Conservation (phyloP, 2,329 filamentous ascomycete species). For the Seiridium cupressi region DNA sequence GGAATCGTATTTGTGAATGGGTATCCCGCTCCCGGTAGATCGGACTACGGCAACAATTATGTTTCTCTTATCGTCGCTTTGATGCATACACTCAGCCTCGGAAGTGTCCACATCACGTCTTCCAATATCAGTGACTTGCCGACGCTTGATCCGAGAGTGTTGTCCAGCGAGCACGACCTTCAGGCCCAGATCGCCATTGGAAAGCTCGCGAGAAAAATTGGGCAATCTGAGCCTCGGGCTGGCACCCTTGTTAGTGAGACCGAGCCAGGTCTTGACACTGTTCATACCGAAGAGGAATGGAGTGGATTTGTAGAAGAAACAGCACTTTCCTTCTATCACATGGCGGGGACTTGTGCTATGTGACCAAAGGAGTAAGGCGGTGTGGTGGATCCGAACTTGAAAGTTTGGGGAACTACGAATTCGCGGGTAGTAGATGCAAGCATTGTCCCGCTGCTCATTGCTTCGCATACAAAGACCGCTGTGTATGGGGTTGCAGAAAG, state of each 20-base stretch:
- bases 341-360: constrained; percentile 38
- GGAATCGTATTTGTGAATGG: constrained; percentile 44
- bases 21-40: constrained; percentile 25
- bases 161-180: constrained; percentile 27
- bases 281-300: constrained; percentile 7
- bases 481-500: constrained; percentile 47
- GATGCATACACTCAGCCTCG: constrained; percentile 33
- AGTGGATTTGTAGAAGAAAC: not conserved
- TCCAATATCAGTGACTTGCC: constrained; percentile 33
- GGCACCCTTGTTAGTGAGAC: not conserved
- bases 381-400: constrained; percentile 35
- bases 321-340: constrained; percentile 27
- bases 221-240: not conserved
- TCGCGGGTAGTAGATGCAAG: constrained; percentile 42
- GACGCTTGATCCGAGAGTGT: constrained; percentile 35
- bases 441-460: constrained; percentile 41
- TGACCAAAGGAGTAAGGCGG: constrained; percentile 36
- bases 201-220: constrained; percentile 2
- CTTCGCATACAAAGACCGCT: constrained; percentile 40
- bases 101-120: constrained; percentile 35
- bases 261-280: constrained; percentile 1
- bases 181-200: constrained; percentile 28
- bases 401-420: constrained; percentile 40
- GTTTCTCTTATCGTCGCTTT: constrained; percentile 24
- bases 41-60: constrained; percentile 28